Conservation (phyloP, 371 early-diverging fungal genomes). For the Mortierella sp. region DNA sequence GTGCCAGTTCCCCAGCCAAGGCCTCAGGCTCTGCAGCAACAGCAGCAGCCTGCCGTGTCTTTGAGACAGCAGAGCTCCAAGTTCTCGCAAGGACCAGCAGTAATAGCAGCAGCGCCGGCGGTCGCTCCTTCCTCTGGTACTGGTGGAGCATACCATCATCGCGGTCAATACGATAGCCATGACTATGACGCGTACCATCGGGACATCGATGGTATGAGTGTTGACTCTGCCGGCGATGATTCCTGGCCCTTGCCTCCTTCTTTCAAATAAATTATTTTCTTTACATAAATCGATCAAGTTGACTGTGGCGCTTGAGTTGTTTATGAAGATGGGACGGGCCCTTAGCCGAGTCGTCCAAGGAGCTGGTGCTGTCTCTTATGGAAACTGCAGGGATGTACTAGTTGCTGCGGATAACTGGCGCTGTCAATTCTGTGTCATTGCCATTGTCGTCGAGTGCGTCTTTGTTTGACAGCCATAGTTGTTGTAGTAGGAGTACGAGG, state of each 20-base stretch:
- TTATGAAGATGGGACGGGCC: constrained; percentile 36
- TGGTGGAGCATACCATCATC: neutral
- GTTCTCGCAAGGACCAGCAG: neutral
- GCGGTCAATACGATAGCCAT: neutral
- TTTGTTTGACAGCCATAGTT: no score
- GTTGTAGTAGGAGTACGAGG: neutral
- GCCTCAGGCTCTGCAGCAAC: constrained; percentile 6
- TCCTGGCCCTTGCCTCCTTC: constrained; percentile 43
- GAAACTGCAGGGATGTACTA: constrained; percentile 17
- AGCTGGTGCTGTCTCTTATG: constrained; percentile 27
- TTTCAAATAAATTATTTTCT: constrained; percentile 15
- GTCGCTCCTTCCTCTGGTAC: neutral
- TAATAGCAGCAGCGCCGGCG: neutral
- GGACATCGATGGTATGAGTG: constrained; percentile 24
- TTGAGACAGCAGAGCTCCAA: neutral
- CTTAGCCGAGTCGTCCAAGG: constrained; percentile 24
- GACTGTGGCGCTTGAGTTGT: constrained; percentile 35
- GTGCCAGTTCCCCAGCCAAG: no score
- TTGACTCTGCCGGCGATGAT: constrained; percentile 28
- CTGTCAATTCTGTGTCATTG: neutral
- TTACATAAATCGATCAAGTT: no score
- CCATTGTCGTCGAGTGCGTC: neutral
- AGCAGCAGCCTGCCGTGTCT: neutral
- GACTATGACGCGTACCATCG: neutral
- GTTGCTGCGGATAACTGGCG: neutral